These are phyloP conservation scores for Anthracocystis walkeri DNA, from an alignment of 1,284 basidiomycete genomes.

Conservation along the genomic window DNA sequence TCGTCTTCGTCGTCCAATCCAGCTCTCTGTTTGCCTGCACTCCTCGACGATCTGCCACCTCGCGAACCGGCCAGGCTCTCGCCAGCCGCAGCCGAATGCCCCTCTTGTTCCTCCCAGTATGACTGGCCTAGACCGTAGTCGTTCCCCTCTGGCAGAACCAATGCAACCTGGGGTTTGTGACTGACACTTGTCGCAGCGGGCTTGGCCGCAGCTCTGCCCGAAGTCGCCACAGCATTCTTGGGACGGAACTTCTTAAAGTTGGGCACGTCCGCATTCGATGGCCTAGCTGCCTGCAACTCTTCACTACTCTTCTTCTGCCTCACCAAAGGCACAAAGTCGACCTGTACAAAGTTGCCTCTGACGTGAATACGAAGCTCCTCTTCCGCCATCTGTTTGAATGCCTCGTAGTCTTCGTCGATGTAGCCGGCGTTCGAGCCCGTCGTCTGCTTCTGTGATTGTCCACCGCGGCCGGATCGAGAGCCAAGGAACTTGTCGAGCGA, in stretches of 20 bases:
- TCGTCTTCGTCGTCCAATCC: conserved; percentile 21
- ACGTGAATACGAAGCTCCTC: conserved; percentile 52
- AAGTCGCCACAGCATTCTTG: conserved; percentile 6
- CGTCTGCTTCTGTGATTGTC: conserved; percentile 7
- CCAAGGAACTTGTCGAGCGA: conserved; percentile 9
- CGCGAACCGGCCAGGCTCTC: not conserved
- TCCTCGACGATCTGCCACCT: not conserved
- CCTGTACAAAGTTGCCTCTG: conserved; percentile 63
- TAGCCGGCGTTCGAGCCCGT: not conserved
- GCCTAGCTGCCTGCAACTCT: not conserved
- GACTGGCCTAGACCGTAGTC: conserved; percentile 43
- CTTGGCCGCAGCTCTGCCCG: not conserved
- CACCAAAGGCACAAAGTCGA: conserved; percentile 62
- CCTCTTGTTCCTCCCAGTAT: conserved; percentile 24
- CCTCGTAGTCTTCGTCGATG: conserved; percentile 52
- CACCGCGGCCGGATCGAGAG: not conserved
- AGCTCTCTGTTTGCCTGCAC: not conserved
- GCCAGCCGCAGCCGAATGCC: conserved; percentile 4
- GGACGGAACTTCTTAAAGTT: conserved; percentile 52
- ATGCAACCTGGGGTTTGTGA: conserved; percentile 10
- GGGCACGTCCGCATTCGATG: conserved; percentile 10
- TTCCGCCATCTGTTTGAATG: conserved; percentile 54
- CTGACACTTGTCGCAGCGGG: not conserved
- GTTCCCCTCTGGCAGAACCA: conserved; percentile 40
- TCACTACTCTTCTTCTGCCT: conserved; percentile 13